Percentiles rank a stretch among this genome's conserved stretches.
Conservation (phyloP, 371 early-diverging fungal genomes). For the Blakeslea trispora region DNA sequence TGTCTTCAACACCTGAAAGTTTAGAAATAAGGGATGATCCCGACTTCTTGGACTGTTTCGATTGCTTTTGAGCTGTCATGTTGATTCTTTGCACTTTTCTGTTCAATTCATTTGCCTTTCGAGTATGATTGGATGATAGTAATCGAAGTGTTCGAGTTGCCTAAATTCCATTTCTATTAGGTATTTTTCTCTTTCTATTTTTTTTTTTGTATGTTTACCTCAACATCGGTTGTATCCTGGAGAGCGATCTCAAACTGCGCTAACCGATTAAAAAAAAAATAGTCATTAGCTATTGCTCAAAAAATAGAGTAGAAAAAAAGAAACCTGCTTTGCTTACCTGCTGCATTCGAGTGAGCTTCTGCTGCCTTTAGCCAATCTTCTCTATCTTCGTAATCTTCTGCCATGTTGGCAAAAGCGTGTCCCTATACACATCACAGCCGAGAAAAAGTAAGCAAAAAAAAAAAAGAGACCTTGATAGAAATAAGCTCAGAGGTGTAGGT, state of each 20-base stretch:
- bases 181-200: not conserved
- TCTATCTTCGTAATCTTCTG: slow-evolving; percentile 55
- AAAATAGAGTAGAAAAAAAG: not conserved
- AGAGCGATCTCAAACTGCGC: slow-evolving; percentile 27
- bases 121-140: slow-evolving; percentile 18
- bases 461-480: too few species aligned
- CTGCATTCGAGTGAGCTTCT: slow-evolving; percentile 51
- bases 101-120: slow-evolving; percentile 21
- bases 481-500: not conserved
- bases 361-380: slow-evolving; percentile 52
- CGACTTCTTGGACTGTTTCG: not conserved
- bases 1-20: slow-evolving; percentile 9
- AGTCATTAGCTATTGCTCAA: too few species aligned
- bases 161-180: slow-evolving; percentile 6
- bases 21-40: slow-evolving; percentile 12
- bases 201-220: slow-evolving; percentile 7
- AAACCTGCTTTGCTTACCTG: slow-evolving; percentile 19
- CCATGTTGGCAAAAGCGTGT: slow-evolving; percentile 50
- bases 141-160: slow-evolving; percentile 21
- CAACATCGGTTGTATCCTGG: slow-evolving; percentile 20
- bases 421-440: slow-evolving; percentile 36
- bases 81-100: slow-evolving; percentile 20
- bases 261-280: too few species aligned
- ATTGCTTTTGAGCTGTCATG: slow-evolving; percentile 10
- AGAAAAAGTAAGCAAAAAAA: too few species aligned